phyloP scores from a whole-genome alignment of 1,139 yeast genomes.

The Geotrichum phurueaensis region DNA sequence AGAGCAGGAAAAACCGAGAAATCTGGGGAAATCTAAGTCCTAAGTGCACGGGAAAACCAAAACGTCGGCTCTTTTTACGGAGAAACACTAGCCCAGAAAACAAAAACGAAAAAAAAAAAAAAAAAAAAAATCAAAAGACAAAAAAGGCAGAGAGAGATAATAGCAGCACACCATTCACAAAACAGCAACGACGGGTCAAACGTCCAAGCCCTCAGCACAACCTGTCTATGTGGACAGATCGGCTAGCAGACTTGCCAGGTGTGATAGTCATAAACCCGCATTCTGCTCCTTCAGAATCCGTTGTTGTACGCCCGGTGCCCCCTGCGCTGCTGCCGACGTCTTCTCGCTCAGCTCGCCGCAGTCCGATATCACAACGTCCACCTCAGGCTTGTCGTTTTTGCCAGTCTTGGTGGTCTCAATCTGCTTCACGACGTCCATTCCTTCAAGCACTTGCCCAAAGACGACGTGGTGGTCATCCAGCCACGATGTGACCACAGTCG shows the following conservation, averaged over 20 bases:
- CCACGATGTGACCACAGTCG: conserved; percentile 95
- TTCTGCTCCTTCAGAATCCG: not conserved
- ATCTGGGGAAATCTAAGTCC: not conserved
- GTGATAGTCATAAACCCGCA: conserved; percentile 8
- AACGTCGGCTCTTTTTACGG: not conserved
- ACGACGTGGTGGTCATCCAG: conserved; percentile 99
- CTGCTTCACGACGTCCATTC: conserved; percentile 85
- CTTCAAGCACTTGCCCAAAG: conserved; percentile 92
- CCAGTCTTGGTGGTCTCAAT: conserved; percentile 80
- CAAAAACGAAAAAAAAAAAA: not conserved
- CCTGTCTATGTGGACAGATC: not conserved
- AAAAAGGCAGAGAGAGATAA: not conserved
- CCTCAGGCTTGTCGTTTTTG: conserved; percentile 75
- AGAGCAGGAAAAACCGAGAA: not conserved
- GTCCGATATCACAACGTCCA: conserved; percentile 66
- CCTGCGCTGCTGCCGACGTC: not conserved
- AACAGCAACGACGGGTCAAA: not conserved
- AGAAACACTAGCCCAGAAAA: not conserved
- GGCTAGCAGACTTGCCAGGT: conserved; percentile 5
- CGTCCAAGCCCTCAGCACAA: not conserved
- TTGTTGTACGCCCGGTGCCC: not conserved
- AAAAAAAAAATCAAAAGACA: not conserved
- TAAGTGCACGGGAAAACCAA: not conserved
- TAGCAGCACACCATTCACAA: not conserved
- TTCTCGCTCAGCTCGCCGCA: conserved; percentile 50